Base-by-base conservation (phyloP, 129 eudicot genomes). In the Erigeron canadensis region DNA sequence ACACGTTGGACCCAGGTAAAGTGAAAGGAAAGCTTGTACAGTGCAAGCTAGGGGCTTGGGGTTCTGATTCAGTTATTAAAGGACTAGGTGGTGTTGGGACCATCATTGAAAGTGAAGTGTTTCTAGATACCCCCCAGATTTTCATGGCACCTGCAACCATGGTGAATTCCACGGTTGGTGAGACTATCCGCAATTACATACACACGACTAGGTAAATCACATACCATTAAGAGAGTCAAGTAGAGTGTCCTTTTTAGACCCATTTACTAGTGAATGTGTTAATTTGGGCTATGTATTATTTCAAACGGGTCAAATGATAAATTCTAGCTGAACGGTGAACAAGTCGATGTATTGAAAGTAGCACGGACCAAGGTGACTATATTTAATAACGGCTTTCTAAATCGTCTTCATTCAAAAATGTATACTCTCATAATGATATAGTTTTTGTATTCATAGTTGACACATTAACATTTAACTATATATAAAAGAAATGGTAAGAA, bases 111-210 rank as follows among this genome's bases (percentile, higher is more conserved):
- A 85, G 88, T 47, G 87, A 82, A 11, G 10, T 21, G 64, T 83
- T 77, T 72, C 87, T 93, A 40, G 98, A 93, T 73, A 56, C 86
- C n/a, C 82, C 96, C 56, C 79, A 59, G 60, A 84, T 93, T 47
- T 93, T 69, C 82, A 89, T 89, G 95, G 92, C 98, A 28, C 98
- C 98, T 1, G 86, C 88, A 23, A 87, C 98, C 28, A 76, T 80
- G 82, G 98, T 93, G 16, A 89, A 89, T 74, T 16, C 81, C 19
- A 77, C 86, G 1, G 46, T 34, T 21, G 98, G 95, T 65, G 74
- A 84, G 71, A 82, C 21, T 42, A 78, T 89, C 54, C 69, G 12
- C 22, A 64, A 81, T 44, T 89, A 93, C 47, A 82, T 87, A 16
- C 76, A 80, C 57, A 83, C 96, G 6, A 73, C 95, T 34, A 87